Conservation (phyloP, 345 rosid genomes). For the Psidium friedrichsthalianum region DNA sequence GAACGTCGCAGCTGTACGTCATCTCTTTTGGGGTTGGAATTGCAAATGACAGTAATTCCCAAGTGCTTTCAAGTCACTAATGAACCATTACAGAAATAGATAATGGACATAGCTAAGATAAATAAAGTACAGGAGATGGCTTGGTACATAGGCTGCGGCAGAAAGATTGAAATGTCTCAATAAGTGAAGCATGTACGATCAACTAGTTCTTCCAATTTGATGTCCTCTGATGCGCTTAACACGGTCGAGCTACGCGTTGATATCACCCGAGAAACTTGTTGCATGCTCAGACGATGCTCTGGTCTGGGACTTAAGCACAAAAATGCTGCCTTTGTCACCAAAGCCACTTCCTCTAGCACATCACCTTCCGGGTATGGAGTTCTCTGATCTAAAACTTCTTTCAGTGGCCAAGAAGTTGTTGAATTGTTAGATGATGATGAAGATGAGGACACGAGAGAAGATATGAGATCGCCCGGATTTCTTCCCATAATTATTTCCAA, state of each 20-base stretch:
- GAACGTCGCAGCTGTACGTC: neutral
- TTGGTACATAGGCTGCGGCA: neutral
- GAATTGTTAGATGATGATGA: neutral
- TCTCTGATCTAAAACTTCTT: neutral
- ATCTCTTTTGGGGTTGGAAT: neutral
- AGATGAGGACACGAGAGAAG: neutral
- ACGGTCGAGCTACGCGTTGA: neutral
- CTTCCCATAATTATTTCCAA: neutral
- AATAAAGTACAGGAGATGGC: neutral
- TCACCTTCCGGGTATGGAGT: neutral
- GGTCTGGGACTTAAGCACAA: neutral
- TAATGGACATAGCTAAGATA: neutral
- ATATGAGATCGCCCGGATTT: neutral
- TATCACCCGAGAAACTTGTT: neutral
- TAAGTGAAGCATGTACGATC: neutral
- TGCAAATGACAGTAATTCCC: neutral
- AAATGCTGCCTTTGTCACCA: neutral
- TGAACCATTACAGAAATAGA: neutral
- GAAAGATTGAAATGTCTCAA: neutral
- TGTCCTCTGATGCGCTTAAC: neutral
- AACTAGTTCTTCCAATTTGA: neutral
- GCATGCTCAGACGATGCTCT: neutral
- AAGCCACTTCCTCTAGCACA: neutral
- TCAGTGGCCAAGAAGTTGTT: neutral
- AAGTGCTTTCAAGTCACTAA: neutral